Evolutionary conservation across 352 stramenopile genomes (phyloP), one percentile per base, ranked within the genome.

Genomic region (Paralagenidium karlingii): DNA sequence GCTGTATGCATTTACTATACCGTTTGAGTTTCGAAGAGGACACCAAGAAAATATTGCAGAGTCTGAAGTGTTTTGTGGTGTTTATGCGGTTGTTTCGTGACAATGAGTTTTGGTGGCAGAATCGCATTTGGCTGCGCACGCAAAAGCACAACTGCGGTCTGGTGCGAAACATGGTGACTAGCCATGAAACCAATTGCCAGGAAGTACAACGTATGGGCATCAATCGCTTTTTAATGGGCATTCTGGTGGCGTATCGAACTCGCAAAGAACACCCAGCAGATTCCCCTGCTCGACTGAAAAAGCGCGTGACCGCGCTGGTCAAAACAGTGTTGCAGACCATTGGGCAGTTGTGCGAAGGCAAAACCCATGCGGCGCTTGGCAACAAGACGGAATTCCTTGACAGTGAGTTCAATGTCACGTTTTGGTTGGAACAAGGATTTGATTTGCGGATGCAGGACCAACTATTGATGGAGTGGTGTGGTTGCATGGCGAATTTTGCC

Each of bases 331-430:
- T 86, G 8, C 46, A 82, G 22, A 67, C 68, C 3, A 45, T 84
- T 26, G 49, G 57, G n/a, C 64, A 56, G 3, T 48, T 88, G 20
- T 67, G 58, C 24, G 43, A 55, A 11, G 69, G 68, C 3, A 32
- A 45, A 13, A 62, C 25, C 0, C 0, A 37, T 2, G 47, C 43
- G 4, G 51, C 67, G 8, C 73, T 60, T 38, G 32, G 49, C 1
- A 69, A 55, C 37, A 88, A 86, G 34, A 60, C 60, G 16, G 69
- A 86, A 18, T 38, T 73, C 9, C 31, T 86, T 3, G 67, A 85
- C 21, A 79, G 58, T 10, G 62, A 79, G 0, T 46, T 63, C 24
- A 12, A 43, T 88, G 7, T 29, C 77, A 3, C 32, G 39, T 0
- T 34, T 84, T 29, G 55, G 69, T 2, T 22, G 15, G 0, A 27